Percentiles rank a stretch among this genome's conserved stretches.
phyloP scores from a whole-genome alignment of 2,329 filamentous ascomycete genomes.

The Thielaviopsis ethacetica region DNA sequence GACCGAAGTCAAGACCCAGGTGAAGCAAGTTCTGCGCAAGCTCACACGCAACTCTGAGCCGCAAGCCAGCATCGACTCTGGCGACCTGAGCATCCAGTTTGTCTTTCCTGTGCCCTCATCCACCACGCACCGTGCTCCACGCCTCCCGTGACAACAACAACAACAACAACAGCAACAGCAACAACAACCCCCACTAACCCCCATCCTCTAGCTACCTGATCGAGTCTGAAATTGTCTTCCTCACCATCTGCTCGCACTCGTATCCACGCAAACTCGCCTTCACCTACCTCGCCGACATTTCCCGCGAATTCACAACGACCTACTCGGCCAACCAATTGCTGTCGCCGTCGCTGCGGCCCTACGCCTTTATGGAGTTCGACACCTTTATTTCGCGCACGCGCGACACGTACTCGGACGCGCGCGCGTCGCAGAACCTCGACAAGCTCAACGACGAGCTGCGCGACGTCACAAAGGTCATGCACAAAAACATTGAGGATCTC shows the following conservation, averaged over 20 bases:
- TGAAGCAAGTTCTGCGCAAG: conserved; percentile 77
- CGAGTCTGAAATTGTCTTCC: conserved; percentile 67
- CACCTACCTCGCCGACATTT: conserved; percentile 88
- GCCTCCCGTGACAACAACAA: not conserved
- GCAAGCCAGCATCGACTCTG: conserved; percentile 82
- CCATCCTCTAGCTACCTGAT: conserved; percentile 56
- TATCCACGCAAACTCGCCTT: conserved; percentile 98
- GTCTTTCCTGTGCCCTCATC: conserved; percentile 16
- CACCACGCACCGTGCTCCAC: not conserved
- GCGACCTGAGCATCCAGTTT: conserved; percentile 71
- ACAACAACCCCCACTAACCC: not conserved
- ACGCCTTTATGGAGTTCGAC: conserved; percentile 96
- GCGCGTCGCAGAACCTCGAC: conserved; percentile 82
- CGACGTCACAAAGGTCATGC: conserved; percentile 98
- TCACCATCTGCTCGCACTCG: conserved; percentile 81
- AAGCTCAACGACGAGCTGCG: conserved; percentile 93
- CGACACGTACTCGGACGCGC: conserved; percentile 82
- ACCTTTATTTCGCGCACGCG: conserved; percentile 89
- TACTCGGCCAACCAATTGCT: conserved; percentile 63
- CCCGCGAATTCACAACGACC: conserved; percentile 75
- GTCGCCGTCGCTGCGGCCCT: conserved; percentile 62
- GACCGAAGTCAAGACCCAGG: conserved; percentile 74
- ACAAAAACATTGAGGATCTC: conserved; percentile 97
- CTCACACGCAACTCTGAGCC: conserved; percentile 78
- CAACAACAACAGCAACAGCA: no score